Evolutionary conservation across 2,329 filamentous ascomycete genomes (phyloP).

Genomic region (Aspergillus nomiae): DNA sequence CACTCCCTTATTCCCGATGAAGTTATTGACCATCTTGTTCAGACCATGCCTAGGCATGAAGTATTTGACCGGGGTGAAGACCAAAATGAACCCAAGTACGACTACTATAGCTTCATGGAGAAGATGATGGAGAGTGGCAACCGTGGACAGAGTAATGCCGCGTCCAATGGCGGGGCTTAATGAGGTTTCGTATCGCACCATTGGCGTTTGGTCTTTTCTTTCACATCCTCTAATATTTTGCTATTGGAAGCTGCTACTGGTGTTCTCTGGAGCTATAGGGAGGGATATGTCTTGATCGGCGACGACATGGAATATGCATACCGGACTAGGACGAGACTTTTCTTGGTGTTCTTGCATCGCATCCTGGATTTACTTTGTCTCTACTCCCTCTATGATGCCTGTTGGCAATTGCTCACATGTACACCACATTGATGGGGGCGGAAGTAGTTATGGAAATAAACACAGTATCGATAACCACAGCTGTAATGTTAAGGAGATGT

Average conservation of each 20-base stretch:
- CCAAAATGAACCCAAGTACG: slow-evolving; percentile 81
- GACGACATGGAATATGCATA: slow-evolving; percentile 31
- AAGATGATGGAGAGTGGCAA: slow-evolving; percentile 63
- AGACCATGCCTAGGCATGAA: slow-evolving; percentile 80
- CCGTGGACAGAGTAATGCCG: slow-evolving; percentile 26
- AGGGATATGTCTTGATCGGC: slow-evolving; percentile 20
- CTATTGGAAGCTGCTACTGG: slow-evolving; percentile 22
- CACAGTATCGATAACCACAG: not conserved
- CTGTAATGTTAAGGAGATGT: not conserved
- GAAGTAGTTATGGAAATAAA: not conserved
- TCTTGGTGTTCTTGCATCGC: slow-evolving; percentile 25
- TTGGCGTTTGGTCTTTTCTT: slow-evolving; percentile 12
- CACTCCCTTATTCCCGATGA: slow-evolving; percentile 96
- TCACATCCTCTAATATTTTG: slow-evolving; percentile 17
- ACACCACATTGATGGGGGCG: not conserved
- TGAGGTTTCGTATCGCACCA: slow-evolving; percentile 17
- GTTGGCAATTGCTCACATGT: slow-evolving; percentile 5
- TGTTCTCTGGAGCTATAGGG: slow-evolving; percentile 29
- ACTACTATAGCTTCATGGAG: slow-evolving; percentile 98
- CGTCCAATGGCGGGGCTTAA: slow-evolving; percentile 24
- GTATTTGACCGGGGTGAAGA: slow-evolving; percentile 87
- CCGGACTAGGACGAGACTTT: slow-evolving; percentile 25
- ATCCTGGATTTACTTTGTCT: slow-evolving; percentile 12
- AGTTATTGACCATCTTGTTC: slow-evolving; percentile 87
- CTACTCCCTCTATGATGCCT: slow-evolving; percentile 3